These are phyloP conservation scores for Brassica nigra DNA, from an alignment of 345 rosid genomes.

Conservation along the genomic window DNA sequence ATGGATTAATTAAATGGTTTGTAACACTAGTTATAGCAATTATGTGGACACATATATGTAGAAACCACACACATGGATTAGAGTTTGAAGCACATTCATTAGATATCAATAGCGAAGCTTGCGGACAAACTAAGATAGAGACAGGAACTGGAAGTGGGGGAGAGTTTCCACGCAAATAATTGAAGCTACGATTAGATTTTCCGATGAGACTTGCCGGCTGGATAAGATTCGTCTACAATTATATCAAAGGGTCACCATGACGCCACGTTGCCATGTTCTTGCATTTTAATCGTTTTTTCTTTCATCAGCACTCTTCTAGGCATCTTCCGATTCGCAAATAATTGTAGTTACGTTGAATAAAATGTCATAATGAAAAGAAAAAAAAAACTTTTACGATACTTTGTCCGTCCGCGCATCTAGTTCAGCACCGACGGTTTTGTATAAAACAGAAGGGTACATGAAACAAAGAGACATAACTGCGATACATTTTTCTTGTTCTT, in stretches of 20 bases:
- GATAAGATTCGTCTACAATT: slow-evolving; percentile 28
- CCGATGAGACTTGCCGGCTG: slow-evolving; percentile 43
- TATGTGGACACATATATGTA: slow-evolving; percentile 25
- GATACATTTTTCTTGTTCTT: slow-evolving; percentile 9
- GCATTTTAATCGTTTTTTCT: background rate
- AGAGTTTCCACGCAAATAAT: slow-evolving; percentile 42
- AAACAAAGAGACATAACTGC: slow-evolving; percentile 17
- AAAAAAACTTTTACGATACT: background rate
- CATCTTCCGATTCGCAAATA: slow-evolving; percentile 17
- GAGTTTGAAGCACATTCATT: slow-evolving; percentile 14
- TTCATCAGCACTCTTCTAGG: background rate
- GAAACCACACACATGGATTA: slow-evolving; percentile 30
- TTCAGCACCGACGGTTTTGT: slow-evolving; percentile 32
- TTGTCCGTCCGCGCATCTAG: background rate
- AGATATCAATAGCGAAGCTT: slow-evolving; percentile 22
- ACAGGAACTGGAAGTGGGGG: slow-evolving; percentile 38
- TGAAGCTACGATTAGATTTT: slow-evolving; percentile 41
- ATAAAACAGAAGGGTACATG: background rate
- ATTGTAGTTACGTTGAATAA: slow-evolving; percentile 16
- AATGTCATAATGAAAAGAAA: background rate
- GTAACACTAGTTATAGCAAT: slow-evolving; percentile 3
- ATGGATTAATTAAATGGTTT: slow-evolving; percentile 3
- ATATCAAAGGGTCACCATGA: slow-evolving; percentile 20
- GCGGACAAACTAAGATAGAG: slow-evolving; percentile 35
- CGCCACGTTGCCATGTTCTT: slow-evolving; percentile 33